Conservation (phyloP, 2,329 filamentous ascomycete genomes). For the Pseudocercospora eumusae region DNA sequence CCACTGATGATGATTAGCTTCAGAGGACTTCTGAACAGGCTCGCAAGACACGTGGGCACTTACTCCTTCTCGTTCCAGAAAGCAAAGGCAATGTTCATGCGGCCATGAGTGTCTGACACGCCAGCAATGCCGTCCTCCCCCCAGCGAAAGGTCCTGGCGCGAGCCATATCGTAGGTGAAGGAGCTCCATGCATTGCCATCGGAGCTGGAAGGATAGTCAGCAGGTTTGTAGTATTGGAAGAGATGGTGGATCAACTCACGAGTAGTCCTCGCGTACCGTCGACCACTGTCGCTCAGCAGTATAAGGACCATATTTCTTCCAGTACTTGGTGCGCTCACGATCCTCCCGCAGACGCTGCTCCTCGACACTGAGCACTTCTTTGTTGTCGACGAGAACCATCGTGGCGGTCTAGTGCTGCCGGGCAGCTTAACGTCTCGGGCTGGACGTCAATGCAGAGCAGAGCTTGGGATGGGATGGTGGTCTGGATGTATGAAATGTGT, state of each 20-base stretch:
- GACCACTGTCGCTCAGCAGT: conserved; percentile 95
- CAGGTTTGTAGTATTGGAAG: neutral
- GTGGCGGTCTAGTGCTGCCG: conserved; percentile 23
- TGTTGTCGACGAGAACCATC: conserved; percentile 89
- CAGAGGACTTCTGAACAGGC: neutral
- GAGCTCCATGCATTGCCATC: conserved; percentile 94
- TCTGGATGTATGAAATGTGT: neutral
- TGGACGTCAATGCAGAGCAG: neutral
- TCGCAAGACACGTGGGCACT: conserved; percentile 34
- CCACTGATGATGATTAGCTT: conserved; percentile 61
- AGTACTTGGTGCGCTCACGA: conserved; percentile 80
- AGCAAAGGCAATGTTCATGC: conserved; percentile 89
- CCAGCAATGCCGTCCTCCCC: conserved; percentile 96
- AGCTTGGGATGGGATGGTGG: neutral
- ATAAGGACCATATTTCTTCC: conserved; percentile 98
- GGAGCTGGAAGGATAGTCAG: conserved; percentile 55
- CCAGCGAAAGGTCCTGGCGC: conserved; percentile 88
- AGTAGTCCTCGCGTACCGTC: conserved; percentile 75
- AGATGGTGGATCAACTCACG: conserved; percentile 49
- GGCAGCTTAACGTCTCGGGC: neutral
- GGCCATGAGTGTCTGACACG: conserved; percentile 87
- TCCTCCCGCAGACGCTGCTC: conserved; percentile 89
- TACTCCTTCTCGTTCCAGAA: conserved; percentile 99
- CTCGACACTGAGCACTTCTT: conserved; percentile 85
- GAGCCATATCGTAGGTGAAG: conserved; percentile 89